phyloP scores from a whole-genome alignment of 2,329 filamentous ascomycete species.

The Penicillium sp. region DNA sequence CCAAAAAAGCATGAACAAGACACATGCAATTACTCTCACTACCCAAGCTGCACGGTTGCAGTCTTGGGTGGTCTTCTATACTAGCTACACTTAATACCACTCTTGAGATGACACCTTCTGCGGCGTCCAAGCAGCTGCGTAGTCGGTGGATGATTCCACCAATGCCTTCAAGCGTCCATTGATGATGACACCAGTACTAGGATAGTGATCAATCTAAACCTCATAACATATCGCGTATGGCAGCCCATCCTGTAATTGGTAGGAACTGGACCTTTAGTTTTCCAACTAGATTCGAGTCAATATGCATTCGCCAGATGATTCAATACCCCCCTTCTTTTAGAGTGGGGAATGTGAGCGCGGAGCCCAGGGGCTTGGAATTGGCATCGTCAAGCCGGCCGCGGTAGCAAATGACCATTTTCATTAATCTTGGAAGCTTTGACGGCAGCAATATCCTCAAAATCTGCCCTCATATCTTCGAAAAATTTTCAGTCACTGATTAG shows the following conservation, averaged over 20 bases:
- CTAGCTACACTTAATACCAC: background rate
- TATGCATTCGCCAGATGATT: too few relatives aligned
- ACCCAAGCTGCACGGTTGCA: background rate
- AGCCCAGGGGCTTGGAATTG: too few relatives aligned
- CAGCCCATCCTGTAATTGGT: background rate
- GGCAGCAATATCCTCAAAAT: too few relatives aligned
- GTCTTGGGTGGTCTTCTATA: background rate
- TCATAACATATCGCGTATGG: background rate
- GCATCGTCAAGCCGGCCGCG: too few relatives aligned
- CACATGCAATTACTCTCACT: background rate
- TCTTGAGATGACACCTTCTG: constrained; percentile 1
- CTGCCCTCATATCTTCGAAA: too few relatives aligned
- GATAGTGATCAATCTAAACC: background rate
- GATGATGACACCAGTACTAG: background rate
- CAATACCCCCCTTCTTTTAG: too few relatives aligned
- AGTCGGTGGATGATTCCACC: background rate
- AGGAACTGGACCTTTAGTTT: background rate
- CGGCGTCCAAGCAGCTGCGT: background rate
- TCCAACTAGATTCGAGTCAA: too few relatives aligned
- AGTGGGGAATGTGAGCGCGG: too few relatives aligned
- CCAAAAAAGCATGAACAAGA: background rate
- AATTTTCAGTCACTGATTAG: too few relatives aligned
- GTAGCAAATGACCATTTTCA: too few relatives aligned
- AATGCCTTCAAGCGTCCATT: background rate
- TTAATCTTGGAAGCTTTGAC: too few relatives aligned